Evolutionary conservation across 2,329 filamentous ascomycete species (phyloP), one percentile per base, ranked within the genome.

Genomic region (Myrmaecium sp.): DNA sequence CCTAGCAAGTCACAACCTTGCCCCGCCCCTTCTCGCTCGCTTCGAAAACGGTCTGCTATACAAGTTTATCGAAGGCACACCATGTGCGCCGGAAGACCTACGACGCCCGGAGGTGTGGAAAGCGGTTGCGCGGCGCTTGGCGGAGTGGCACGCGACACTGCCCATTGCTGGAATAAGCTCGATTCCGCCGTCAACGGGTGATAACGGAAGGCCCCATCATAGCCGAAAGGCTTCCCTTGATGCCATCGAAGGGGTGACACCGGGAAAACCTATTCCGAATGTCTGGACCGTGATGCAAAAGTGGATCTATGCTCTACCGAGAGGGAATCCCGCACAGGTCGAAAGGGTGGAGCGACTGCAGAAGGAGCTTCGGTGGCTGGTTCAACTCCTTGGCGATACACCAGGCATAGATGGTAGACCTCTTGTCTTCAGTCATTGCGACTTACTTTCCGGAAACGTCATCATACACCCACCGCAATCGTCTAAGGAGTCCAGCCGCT

Each of bases 31-130:
- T 27, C 67, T 95, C 32, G 89, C 84, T 29, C 77, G 84, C 38
- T 98, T 98, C 62, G 66, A 83, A 42, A 98, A 98, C 49, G 89
- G 89, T 39, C 80, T 98, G 57, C 67, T 98, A 44, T 98, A 98
- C 60, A 73, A 78, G 40, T 98, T 77, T 57, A 77, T 95, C 38
- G 69, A 70, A 34, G 89, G 89, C 27, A 69, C 66, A 36, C 77
- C 80, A 28, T 84, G 83, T 41, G 69, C 73, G 27, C 78, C 86
- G 24, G 66, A 74, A 40, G 84, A 95, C 49, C 61, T 98, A 36
- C 69, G 78, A 30, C 67, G 68, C 36, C 70, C 78, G 23, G 61
- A 69, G 16, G 69, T 94, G 44, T 89, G 82, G 63, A 69, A 69
- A 22, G 84, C 80, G 30, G 77, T 95, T 35, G 89, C 89, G 15